Conservation (phyloP, 306 rosid species). For the Corylus americana region DNA sequence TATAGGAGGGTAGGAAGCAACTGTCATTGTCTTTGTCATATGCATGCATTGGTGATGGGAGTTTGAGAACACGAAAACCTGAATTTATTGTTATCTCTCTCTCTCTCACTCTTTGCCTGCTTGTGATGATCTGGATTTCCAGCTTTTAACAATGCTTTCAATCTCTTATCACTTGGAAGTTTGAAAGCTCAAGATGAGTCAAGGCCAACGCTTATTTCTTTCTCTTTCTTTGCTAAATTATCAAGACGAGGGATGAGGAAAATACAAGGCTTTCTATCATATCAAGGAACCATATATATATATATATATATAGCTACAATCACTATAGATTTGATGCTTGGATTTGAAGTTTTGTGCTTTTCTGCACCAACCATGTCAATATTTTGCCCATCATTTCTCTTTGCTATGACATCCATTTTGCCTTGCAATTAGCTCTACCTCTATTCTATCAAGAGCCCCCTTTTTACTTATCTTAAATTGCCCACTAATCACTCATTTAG, state of each 20-base stretch:
- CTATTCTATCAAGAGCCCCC: neutral
- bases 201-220: neutral
- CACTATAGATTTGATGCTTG: neutral
- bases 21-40: slow-evolving; percentile 77
- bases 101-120: slow-evolving; percentile 24
- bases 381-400: slow-evolving; percentile 23
- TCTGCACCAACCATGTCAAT: slow-evolving; percentile 1
- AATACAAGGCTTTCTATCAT: neutral
- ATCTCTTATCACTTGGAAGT: slow-evolving; percentile 31
- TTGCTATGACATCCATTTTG: slow-evolving; percentile 25
- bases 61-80: slow-evolving; percentile 58
- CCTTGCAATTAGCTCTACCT: slow-evolving; percentile 15
- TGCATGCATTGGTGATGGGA: slow-evolving; percentile 45
- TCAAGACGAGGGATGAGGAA: neutral
- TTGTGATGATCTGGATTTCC: slow-evolving; percentile 47
- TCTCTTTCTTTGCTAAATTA: neutral
- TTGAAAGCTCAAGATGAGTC: slow-evolving; percentile 11
- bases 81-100: slow-evolving; percentile 54
- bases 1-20: slow-evolving; percentile 58
- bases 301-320: neutral
- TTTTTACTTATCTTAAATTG: neutral
- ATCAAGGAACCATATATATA: neutral
- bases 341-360: neutral
- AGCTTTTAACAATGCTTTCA: slow-evolving; percentile 32
- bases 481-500: no score